Conservation (phyloP, 164 flowering plant species). For the Hamamelis virginiana region DNA sequence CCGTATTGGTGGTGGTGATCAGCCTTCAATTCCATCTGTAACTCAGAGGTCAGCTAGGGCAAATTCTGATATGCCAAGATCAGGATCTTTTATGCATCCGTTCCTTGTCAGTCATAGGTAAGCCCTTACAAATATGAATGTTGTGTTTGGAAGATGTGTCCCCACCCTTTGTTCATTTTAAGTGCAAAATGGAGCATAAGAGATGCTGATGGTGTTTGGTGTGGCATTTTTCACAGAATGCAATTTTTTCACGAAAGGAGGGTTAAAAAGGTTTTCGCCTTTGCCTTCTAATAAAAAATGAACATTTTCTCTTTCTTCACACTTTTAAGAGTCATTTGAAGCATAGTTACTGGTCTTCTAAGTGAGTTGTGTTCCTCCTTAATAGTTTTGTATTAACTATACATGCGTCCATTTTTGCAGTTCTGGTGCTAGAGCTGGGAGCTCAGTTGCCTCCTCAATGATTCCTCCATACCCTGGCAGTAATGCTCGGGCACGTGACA, state of each 20-base stretch:
- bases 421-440: conserved; percentile 56
- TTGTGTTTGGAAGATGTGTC: too few relatives aligned
- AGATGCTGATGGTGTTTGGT: too few relatives aligned
- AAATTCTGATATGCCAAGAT: conserved; percentile 52
- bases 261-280: too few relatives aligned
- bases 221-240: too few relatives aligned
- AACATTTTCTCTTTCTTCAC: too few relatives aligned
- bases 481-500: conserved; percentile 66
- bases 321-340: too few relatives aligned
- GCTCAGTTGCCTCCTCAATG: conserved; percentile 57
- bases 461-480: conserved; percentile 72
- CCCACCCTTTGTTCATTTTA: conserved; percentile 25
- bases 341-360: too few relatives aligned
- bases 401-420: conserved; percentile 18
- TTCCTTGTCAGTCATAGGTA: conserved; percentile 67
- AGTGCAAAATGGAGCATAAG: too few relatives aligned
- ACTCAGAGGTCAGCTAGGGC: conserved; percentile 46
- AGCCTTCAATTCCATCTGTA: conserved; percentile 40
- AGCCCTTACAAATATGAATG: conserved; percentile 5
- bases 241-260: too few relatives aligned
- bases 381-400: background rate
- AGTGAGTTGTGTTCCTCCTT: too few relatives aligned
- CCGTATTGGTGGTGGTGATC: conserved; percentile 43
- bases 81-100: conserved; percentile 59
- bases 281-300: too few relatives aligned